These are phyloP conservation scores for Leucocoprinus leucothites DNA, from an alignment of 768 basidiomycete genomes.

Conservation along the genomic window DNA sequence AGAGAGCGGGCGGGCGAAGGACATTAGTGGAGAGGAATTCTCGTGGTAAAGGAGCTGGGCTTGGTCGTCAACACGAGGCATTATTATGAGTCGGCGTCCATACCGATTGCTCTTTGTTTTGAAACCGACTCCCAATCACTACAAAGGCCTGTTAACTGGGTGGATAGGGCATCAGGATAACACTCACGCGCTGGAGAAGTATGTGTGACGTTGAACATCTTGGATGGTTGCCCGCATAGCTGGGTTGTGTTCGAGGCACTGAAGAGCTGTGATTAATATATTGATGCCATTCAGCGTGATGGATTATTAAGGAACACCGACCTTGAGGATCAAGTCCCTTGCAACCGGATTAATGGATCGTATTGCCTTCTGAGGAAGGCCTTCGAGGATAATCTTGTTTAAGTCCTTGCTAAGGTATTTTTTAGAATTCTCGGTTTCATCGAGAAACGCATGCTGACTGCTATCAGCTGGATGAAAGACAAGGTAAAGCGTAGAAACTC, in stretches of 20 bases:
- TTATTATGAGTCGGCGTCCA: no score
- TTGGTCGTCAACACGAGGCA: background rate
- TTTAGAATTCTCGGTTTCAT: conserved; percentile 13
- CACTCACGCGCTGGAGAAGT: conserved; percentile 48
- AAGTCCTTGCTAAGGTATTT: background rate
- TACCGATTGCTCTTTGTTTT: conserved; percentile 26
- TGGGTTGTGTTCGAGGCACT: conserved; percentile 61
- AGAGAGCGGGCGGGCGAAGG: background rate
- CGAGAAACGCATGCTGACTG: conserved; percentile 39
- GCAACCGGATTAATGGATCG: conserved; percentile 28
- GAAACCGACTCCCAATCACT: conserved; percentile 42
- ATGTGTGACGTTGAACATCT: conserved; percentile 43
- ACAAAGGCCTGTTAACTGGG: background rate
- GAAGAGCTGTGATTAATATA: conserved; percentile 10
- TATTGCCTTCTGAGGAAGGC: conserved; percentile 15
- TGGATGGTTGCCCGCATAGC: conserved; percentile 37
- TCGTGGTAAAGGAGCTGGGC: conserved; percentile 1
- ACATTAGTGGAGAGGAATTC: background rate
- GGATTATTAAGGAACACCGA: conserved; percentile 17
- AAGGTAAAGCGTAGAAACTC: conserved; percentile 11
- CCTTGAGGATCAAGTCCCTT: conserved; percentile 44
- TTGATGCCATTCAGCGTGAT: background rate
- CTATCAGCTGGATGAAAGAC: background rate
- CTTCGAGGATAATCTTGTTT: background rate
- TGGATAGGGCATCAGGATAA: conserved; percentile 7